A percentile compares a stretch with the other conserved stretches of the same genome.
Evolutionary conservation across 1,284 basidiomycete species (phyloP).

Genomic region (Mycena citricolor): DNA sequence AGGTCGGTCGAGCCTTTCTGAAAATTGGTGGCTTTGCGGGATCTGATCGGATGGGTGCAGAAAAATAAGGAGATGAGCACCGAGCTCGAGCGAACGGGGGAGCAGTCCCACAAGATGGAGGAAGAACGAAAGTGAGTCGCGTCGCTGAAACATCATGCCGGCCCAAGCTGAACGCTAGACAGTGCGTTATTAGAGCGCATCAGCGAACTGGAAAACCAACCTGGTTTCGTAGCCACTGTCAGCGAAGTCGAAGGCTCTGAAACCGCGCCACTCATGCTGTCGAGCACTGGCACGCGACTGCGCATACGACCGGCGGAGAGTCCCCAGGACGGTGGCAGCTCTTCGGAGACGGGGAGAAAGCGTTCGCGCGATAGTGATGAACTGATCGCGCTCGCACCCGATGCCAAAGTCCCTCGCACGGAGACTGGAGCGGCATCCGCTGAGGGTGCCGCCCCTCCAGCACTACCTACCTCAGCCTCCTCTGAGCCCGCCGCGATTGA

Average conservation of each 20-base stretch:
- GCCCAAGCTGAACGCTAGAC: no score
- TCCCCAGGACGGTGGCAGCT: constrained; percentile 1
- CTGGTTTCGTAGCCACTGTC: no score
- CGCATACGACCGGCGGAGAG: constrained; percentile 38
- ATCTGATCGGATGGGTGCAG: constrained; percentile 37
- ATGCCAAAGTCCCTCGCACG: constrained; percentile 14
- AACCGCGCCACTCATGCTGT: constrained; percentile 38
- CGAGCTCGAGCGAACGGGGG: constrained; percentile 54
- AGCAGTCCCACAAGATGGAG: constrained; percentile 57
- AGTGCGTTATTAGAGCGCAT: constrained; percentile 61
- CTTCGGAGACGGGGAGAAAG: constrained; percentile 15
- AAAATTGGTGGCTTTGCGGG: constrained; percentile 28
- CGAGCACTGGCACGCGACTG: constrained; percentile 42
- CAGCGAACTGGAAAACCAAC: constrained; percentile 50
- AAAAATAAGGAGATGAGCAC: constrained; percentile 55
- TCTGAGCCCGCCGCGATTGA: neutral
- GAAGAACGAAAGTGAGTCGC: constrained; percentile 57
- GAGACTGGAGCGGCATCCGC: neutral
- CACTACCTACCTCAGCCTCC: neutral
- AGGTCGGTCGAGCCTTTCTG: constrained; percentile 43
- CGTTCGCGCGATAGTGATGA: constrained; percentile 11
- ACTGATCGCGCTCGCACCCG: constrained; percentile 5
- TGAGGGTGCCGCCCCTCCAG: neutral
- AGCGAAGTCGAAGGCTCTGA: no score
- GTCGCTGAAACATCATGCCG: no score